Base-by-base conservation (phyloP, 2,329 filamentous ascomycete genomes). In the Neofusicoccum umdonicola region DNA sequence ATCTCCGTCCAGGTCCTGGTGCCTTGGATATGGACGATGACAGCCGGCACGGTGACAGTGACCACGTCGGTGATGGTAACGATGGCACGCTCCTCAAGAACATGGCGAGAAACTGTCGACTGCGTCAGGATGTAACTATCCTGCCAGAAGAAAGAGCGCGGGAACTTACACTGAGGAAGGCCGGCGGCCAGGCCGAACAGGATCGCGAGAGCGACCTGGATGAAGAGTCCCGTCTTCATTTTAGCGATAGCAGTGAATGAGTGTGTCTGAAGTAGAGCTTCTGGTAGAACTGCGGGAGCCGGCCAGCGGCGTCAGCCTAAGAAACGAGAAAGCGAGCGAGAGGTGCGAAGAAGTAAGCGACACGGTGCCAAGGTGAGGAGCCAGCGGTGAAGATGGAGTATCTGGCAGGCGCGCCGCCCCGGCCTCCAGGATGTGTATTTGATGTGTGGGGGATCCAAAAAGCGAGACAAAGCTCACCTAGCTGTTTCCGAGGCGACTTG, bases 271-370 rank as follows among this genome's bases (percentile, higher is more conserved):
- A 45, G 37, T 37, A 22, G 52, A 45, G 27, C 3, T 15, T 31
- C n/a, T 50, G 47, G 34, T 47, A 61, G 35, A 15, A 52, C 63
- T 61, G 37, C 13, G 27, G 12, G 22, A 11, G 54, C 63, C 63
- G 63, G n/a, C 63, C 63, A 65, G 63, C 63, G 63, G 63, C 63
- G 47, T 65, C 45, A 65, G 63, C 27, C 13, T 12, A 15, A 17
- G 47, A 52, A 62, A 15, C 11, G 37, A 63, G 54, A 13, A 22
- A 54, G 15, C 2, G 44, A 62, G 22, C 22, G 47, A 54, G 48
- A 41, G 45, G 7, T 9, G 19, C 8, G 37, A n/a, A 19, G 3
- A 11, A 54, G 50, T 44, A 48, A 54, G 45, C 39, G 50, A 44
- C 27, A 15, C 15, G 27, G 47, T 51, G 22, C 39, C 39, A 54